Evolutionary conservation across 169 alveolate species (phyloP), one percentile per base, ranked within the genome.

Genomic region (Ichthyophthirius multifiliis): DNA sequence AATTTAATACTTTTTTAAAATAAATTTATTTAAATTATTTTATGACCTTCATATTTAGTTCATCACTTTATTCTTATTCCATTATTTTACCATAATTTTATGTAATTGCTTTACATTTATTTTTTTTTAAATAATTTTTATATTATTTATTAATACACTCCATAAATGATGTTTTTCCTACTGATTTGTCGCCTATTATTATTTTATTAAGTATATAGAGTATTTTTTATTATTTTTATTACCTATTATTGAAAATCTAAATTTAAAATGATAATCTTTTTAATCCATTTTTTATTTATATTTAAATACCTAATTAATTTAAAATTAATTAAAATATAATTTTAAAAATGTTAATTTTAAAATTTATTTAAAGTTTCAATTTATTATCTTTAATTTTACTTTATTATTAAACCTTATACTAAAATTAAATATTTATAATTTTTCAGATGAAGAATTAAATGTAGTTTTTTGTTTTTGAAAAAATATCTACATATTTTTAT

Each of bases 51-150:
- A 88, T 86, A 48, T 92, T 91, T 27, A 94, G 76, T 83, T 94
- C 97, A 79, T 93, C 95, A 4, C 94, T 90, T 37, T 82, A 37
- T 73, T 92, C 96, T 39, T 89, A 74, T 82, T 92, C 94, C 34
- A 94, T 83, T 18, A 92, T 92, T 78, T 90, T 86, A 9, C 97
- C 97, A 64, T 85, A 85, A 48, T 87, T 90, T 16, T 86, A 85
- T 16, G 95, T 86, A 37, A 94, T 76, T 23, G 95, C 95, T 88
- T 75, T 46, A 74, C 37, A 65, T 41, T 16, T 9, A 55, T 55
- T 55, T 0, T 1, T 15, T 13, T 18, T 55, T 20, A 55, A 20
- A 18, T 23, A 55, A 4, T 55, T 0, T 2, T 13, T 27, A 0
- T 27, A 12, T 3, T 23, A 6, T 10, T n/a, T 27, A 18, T 3